Percentiles rank a stretch among this genome's conserved stretches.
Evolutionary conservation across 75 land plant species (phyloP).

Genomic region (Azolla pinnata): DNA sequence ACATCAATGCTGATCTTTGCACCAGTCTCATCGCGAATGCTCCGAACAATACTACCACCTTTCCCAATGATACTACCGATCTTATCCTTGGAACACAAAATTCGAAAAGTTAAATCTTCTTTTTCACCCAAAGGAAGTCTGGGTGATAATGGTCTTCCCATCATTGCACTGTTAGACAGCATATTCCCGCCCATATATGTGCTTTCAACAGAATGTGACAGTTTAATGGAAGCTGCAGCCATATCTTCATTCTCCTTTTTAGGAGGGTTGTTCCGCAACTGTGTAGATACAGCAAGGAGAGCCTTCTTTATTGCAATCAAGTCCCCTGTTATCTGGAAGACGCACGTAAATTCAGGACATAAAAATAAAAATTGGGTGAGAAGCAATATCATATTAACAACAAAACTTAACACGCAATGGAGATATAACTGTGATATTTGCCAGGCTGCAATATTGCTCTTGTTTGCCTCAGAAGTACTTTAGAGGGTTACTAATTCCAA

Average conservation of each 20-base stretch:
- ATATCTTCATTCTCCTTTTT: conserved; percentile 2
- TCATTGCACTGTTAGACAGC: background rate
- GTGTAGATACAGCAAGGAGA: conserved; percentile 23
- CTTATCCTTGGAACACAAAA: conserved; percentile 56
- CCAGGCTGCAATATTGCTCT: too few relatives aligned
- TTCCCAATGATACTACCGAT: conserved; percentile 81
- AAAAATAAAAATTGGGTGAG: too few relatives aligned
- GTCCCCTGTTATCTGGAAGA: conserved; percentile 29
- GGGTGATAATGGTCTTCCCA: conserved; percentile 1
- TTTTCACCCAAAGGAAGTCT: conserved; percentile 1
- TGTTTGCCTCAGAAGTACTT: too few relatives aligned
- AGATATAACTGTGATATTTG: too few relatives aligned
- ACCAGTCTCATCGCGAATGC: conserved; percentile 61
- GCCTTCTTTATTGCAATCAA: conserved; percentile 35
- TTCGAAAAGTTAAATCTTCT: conserved; percentile 42
- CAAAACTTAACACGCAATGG: too few relatives aligned
- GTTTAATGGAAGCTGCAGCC: background rate
- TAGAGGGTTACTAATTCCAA: too few relatives aligned
- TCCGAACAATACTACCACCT: conserved; percentile 53
- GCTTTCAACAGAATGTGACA: background rate
- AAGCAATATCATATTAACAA: too few relatives aligned
- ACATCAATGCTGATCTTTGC: conserved; percentile 65
- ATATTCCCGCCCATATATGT: background rate
- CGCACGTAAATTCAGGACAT: background rate
- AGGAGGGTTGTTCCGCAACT: conserved; percentile 29